Evolutionary conservation across 2,329 filamentous ascomycete species (phyloP), one percentile per base, ranked within the genome.

Genomic region (Aureobasidium musti): DNA sequence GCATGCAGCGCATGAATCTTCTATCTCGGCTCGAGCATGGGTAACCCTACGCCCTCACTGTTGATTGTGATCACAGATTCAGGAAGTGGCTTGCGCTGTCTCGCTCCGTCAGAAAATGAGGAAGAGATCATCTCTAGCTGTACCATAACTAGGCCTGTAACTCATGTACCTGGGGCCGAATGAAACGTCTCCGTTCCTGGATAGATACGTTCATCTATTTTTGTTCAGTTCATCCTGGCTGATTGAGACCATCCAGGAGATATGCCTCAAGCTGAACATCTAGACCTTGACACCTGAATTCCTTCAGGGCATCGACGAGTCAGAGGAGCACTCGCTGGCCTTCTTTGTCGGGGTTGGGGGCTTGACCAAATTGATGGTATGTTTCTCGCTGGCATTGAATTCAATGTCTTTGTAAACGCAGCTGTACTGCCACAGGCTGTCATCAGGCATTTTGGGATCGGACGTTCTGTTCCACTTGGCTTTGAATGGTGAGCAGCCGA

Each of bases 351-450:
- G n/a, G n/a, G n/a, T n/a, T n/a, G n/a, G n/a, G n/a, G n/a, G n/a
- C n/a, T n/a, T n/a, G n/a, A n/a, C n/a, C n/a, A n/a, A n/a, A n/a
- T n/a, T n/a, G n/a, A n/a, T n/a, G n/a, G 28, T 61, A 26, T 61
- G 57, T 2, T 49, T 49, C 2, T 37, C 28, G 30, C 43, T 61
- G 1, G 5, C 11, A 3, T 30, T 53, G n/a, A 70, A 63, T n/a
- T 73, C 69, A 53, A 75, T 56, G 37, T 71, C 69, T 60, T 71
- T 73, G 60, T 73, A 75, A 28, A 68, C 50, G 41, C 74, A 67
- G 10, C 72, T 65, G 69, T 71, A 75, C 14, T 60, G 53, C 67
- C 66, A 73, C n/a, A 35, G 54, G 2, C 57, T 53, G 2, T 39
- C 49, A 3, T 17, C 35, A 17, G 14, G 13, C 35, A 39, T 17